Base-by-base conservation (phyloP, 257 asterid genomes). In the Salvia rosmarinus region DNA sequence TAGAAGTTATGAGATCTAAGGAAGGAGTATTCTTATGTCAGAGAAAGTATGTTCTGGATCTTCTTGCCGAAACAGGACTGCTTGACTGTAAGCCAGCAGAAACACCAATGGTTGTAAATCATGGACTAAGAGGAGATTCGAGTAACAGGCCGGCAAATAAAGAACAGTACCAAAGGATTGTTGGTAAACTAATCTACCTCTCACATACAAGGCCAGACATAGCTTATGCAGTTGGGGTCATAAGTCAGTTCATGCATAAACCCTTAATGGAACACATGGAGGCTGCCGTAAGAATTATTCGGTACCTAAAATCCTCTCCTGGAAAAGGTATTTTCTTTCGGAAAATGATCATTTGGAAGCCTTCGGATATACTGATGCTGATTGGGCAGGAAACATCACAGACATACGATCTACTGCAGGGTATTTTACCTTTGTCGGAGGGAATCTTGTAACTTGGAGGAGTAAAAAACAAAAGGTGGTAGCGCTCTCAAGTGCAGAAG, bases 281-380 rank as follows among this genome's bases (percentile, higher is more conserved):
- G 23, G 37, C 16, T n/a, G n/a, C n/a, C 37, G 10, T 21, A 55
- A 55, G 37, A 23, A 37, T 55, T 19, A 55, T 55, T 10, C n/a
- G 61, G n/a, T 21, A 55, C 61, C 37, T 55, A 55, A 55, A 21
- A 55, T 55, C 61, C 61, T 55, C 35, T 23, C 37, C n/a, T 14
- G 37, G 61, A 11, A 55, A 55, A 55, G 61, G 61, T 21, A 55
- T 55, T 12, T 55, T 55, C 50, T 55, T 55, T 55, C n/a, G n/a
- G 37, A 57, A 30, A 57, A 57, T 57, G 32, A 57, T 11, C 55
- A 57, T 57, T 57, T 57, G 43, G 63, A 11, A 56, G 19, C 10
- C 16, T 28, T 13, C 4, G 63, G 63, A 16, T 56, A 56, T 28
- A 56, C 19, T 13, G 40, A 56, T 56, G 63, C 19, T 10, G 34